Evolutionary conservation across 2,329 filamentous ascomycete species (phyloP).

Genomic region (Nemania sp.): DNA sequence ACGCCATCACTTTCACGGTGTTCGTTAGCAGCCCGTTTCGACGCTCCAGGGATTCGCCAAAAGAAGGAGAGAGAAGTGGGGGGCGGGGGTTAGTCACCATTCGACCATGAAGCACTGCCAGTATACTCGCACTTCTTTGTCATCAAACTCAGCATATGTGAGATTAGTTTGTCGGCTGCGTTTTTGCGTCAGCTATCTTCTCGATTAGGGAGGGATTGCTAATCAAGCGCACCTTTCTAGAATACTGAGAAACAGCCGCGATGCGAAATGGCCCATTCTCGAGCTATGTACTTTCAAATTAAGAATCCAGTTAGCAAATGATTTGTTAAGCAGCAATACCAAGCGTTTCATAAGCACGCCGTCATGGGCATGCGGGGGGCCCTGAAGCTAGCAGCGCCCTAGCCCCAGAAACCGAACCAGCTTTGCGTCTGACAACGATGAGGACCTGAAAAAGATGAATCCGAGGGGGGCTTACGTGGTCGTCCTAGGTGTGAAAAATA

Average conservation of each 20-base stretch:
- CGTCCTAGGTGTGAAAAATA: slow-evolving; percentile 45
- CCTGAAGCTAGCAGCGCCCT: no score
- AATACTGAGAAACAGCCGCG: slow-evolving; percentile 39
- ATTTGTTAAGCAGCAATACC: neutral
- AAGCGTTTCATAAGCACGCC: neutral
- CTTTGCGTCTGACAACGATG: neutral
- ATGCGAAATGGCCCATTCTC: slow-evolving; percentile 42
- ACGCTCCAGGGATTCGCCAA: neutral
- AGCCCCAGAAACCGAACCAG: no score
- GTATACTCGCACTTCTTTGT: slow-evolving; percentile 62
- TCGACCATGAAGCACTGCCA: slow-evolving; percentile 77
- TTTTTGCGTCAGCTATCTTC: neutral
- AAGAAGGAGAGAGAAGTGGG: no score
- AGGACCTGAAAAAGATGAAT: neutral
- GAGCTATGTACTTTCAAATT: slow-evolving; percentile 40
- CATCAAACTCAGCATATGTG: slow-evolving; percentile 40
- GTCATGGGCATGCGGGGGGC: no score
- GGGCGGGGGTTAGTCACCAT: slow-evolving; percentile 57
- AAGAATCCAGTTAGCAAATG: neutral
- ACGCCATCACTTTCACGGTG: slow-evolving; percentile 62
- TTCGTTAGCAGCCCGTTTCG: slow-evolving; percentile 3
- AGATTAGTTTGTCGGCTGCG: slow-evolving; percentile 29
- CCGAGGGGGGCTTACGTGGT: slow-evolving; percentile 31
- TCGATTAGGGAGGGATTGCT: neutral
- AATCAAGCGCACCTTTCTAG: slow-evolving; percentile 38